A percentile compares a stretch with the other conserved stretches of the same genome.
Conservation (phyloP, 2,329 filamentous ascomycete genomes). For the Fusarium proliferatum region DNA sequence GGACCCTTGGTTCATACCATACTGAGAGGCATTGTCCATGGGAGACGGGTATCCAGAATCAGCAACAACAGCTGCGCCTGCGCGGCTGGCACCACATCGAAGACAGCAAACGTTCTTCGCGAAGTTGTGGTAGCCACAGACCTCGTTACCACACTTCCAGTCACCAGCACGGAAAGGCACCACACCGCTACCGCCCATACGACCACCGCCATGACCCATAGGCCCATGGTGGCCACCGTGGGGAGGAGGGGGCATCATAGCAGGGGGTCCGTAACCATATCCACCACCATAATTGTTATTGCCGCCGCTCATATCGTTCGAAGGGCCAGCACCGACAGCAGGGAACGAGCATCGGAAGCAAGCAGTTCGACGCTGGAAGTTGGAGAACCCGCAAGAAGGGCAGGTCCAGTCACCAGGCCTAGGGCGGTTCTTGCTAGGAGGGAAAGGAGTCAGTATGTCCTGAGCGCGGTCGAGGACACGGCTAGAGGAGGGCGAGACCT, state of each 20-base stretch:
- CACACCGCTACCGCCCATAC: constrained; percentile 84
- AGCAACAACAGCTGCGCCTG: constrained; percentile 91
- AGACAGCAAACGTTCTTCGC: constrained; percentile 99
- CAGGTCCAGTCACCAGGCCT: constrained; percentile 99
- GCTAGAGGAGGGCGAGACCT: constrained; percentile 97
- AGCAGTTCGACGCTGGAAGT: constrained; percentile 97
- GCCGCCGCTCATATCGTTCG: constrained; percentile 72
- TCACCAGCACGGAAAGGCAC: constrained; percentile 98
- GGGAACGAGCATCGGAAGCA: constrained; percentile 99
- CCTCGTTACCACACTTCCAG: constrained; percentile 98
- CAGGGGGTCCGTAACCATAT: constrained; percentile 72
- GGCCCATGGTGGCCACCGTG: constrained; percentile 69
- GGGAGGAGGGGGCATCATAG: constrained; percentile 84
- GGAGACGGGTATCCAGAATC: constrained; percentile 91
- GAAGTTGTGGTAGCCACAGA: constrained; percentile 98
- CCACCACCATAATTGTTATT: constrained; percentile 71
- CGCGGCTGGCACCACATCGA: constrained; percentile 93
- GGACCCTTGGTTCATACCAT: constrained; percentile 87
- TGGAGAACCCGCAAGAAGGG: constrained; percentile 97
- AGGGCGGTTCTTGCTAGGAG: constrained; percentile 97
- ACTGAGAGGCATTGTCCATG: constrained; percentile 87
- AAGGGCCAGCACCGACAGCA: constrained; percentile 83
- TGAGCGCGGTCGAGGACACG: constrained; percentile 94
- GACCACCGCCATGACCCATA: constrained; percentile 69
- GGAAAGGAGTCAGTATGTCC: constrained; percentile 96